Evolutionary conservation across 2,329 filamentous ascomycete species (phyloP).

Genomic region (Neofusicoccum umdonicola): DNA sequence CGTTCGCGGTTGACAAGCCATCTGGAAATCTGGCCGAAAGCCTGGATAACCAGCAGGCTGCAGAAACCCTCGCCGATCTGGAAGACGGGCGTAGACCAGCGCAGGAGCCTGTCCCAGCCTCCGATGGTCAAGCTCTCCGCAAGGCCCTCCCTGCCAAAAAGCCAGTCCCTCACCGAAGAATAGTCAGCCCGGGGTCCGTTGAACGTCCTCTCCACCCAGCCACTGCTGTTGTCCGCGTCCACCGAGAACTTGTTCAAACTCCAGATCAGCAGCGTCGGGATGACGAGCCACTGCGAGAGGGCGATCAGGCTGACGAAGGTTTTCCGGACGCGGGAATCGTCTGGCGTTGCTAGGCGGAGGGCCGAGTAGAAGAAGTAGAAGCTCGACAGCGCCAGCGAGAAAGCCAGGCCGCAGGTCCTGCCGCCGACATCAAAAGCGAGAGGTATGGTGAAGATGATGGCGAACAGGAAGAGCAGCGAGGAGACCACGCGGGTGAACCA

Average conservation of each 20-base stretch:
- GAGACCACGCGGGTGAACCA: conserved; percentile 79
- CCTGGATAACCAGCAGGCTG: conserved; percentile 92
- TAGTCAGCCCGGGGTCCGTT: conserved; percentile 62
- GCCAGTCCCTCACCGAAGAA: conserved; percentile 74
- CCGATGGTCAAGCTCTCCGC: conserved; percentile 78
- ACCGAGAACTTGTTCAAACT: conserved; percentile 92
- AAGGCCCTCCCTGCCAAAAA: conserved; percentile 82
- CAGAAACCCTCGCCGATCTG: conserved; percentile 96
- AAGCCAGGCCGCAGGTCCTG: conserved; percentile 87
- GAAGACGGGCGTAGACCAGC: conserved; percentile 91
- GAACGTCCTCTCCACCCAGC: conserved; percentile 81
- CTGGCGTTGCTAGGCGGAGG: conserved; percentile 77
- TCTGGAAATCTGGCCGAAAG: conserved; percentile 86
- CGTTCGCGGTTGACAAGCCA: conserved; percentile 92
- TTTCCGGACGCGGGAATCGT: conserved; percentile 71
- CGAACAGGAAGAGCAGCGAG: conserved; percentile 81
- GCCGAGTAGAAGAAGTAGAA: conserved; percentile 90
- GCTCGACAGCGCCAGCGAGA: conserved; percentile 80
- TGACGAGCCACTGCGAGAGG: conserved; percentile 79
- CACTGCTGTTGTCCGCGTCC: conserved; percentile 68
- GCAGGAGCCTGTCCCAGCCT: conserved; percentile 81
- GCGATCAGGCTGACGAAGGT: conserved; percentile 67
- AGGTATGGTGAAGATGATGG: conserved; percentile 92
- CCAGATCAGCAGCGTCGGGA: conserved; percentile 89
- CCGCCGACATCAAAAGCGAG: conserved; percentile 98